Evolutionary conservation across 179 eudicot species (phyloP).

Genomic region (Silene vulgaris): DNA sequence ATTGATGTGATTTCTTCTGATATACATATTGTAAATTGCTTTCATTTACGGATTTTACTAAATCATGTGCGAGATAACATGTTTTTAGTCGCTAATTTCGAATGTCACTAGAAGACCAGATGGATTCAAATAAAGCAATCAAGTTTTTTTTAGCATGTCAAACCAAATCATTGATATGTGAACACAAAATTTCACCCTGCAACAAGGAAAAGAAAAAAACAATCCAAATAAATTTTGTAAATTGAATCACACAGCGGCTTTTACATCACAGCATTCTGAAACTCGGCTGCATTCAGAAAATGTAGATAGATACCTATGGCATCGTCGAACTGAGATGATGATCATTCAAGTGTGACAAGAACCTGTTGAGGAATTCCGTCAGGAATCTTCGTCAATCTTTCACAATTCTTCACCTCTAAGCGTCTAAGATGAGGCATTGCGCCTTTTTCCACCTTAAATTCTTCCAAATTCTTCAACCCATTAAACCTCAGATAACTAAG

Average conservation of each 20-base stretch:
- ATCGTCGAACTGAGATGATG: not conserved
- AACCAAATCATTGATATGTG: not conserved
- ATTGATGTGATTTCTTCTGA: not conserved
- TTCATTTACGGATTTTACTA: too few species aligned
- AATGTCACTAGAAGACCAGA: not conserved
- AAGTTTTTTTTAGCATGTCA: not conserved
- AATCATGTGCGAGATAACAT: not conserved
- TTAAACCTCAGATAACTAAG: slow-evolving; percentile 27
- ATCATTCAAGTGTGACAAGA: slow-evolving; percentile 26
- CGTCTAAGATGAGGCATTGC: slow-evolving; percentile 22
- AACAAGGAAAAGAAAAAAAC: not conserved
- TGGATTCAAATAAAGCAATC: not conserved
- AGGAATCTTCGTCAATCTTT: slow-evolving; percentile 22
- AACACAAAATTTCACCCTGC: not conserved
- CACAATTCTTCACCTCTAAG: slow-evolving; percentile 27
- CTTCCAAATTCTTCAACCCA: slow-evolving; percentile 29
- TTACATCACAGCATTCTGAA: not conserved
- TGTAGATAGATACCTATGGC: not conserved
- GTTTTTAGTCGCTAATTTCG: not conserved
- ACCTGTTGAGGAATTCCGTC: slow-evolving; percentile 25
- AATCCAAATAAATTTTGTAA: not conserved
- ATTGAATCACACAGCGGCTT: slow-evolving; percentile 8
- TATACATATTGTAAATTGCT: too few species aligned
- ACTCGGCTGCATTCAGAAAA: not conserved
- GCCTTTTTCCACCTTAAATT: slow-evolving; percentile 21